Evolutionary conservation across 2,329 filamentous ascomycete species (phyloP), one percentile per base, ranked within the genome.

Genomic region (Xylariomycetidae sp.): DNA sequence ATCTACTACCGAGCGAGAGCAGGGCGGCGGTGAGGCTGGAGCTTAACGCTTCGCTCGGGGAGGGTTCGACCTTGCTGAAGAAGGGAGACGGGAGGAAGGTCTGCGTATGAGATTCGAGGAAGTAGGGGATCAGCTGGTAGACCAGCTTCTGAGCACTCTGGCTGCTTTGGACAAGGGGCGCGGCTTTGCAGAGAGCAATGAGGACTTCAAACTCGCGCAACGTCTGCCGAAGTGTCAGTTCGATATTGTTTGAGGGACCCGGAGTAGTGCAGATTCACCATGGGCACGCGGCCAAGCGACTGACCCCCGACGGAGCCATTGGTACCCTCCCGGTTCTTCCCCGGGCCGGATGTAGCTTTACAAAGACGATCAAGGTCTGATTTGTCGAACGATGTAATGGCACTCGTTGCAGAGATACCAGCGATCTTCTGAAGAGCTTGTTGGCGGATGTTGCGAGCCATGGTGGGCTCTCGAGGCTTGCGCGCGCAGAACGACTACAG

Each of bases 161-260:
- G 25, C 67, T 60, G 28, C 77, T 79, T 32, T 79, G 72, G 17
- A 96, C 71, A 16, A 78, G 73, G 4, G 87, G 82, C 4, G 89
- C 86, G 33, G 90, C 86, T 63, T 89, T 90, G 68, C 90, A 96
- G 17, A 98, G 71, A 26, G 92, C 87, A 17, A 96, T 65, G 17
- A 98, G 72, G 33, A 94, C 85, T 59, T 98, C 90, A 47, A 95
- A 82, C 67, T 98, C 93, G 51, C 85, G 81, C 34, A 89, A 78
- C 33, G 81, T 85, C 87, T 93, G 56, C 15, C 29, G n/a, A 10
- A 19, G 18, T 22, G 20, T 20, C 25, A 32, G 25, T 36, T 30
- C 27, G 17, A 37, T 13, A 25, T 6, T 12, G 8, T n/a, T n/a
- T n/a, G n/a, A n/a, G n/a, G n/a, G n/a, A n/a, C n/a, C n/a, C n/a